Percentiles rank a stretch among this genome's conserved stretches.
Evolutionary conservation across 2,329 filamentous ascomycete species (phyloP).

Genomic region (Hortaea werneckii): DNA sequence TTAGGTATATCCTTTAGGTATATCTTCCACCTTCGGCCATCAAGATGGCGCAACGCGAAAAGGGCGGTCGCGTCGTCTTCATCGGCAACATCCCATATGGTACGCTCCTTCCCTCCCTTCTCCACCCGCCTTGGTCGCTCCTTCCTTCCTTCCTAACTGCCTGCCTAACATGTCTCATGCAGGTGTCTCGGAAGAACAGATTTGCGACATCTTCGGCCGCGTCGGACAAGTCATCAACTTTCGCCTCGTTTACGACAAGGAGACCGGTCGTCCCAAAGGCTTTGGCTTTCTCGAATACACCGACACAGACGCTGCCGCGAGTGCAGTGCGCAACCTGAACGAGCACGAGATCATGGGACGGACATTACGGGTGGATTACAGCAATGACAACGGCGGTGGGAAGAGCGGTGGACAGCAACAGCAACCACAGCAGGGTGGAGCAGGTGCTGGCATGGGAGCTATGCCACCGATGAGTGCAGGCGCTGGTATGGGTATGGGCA

Average conservation of each 20-base stretch:
- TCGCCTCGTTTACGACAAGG: conserved; percentile 86
- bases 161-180: conserved; percentile 7
- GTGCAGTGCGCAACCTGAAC: conserved; percentile 89
- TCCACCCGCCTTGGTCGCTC: neutral
- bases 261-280: conserved; percentile 88
- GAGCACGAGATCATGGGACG: conserved; percentile 91
- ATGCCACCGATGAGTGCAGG: neutral
- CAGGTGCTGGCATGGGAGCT: conserved; percentile 15
- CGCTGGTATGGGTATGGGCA: conserved; percentile 3
- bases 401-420: conserved; percentile 2
- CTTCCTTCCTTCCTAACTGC: too few species aligned
- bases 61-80: conserved; percentile 69
- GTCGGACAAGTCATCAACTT: conserved; percentile 88
- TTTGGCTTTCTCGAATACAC: conserved; percentile 96
- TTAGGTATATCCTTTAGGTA: too few species aligned
- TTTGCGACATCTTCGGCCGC: conserved; percentile 83
- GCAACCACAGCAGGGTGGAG: conserved; percentile 5
- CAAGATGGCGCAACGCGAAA: conserved; percentile 40
- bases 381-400: conserved; percentile 77
- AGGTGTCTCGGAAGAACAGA: conserved; percentile 94
- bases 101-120: conserved; percentile 24
- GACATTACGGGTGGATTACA: conserved; percentile 90
- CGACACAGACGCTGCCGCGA: conserved; percentile 83
- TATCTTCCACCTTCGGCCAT: too few species aligned
- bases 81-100: conserved; percentile 81